phyloP scores from a whole-genome alignment of 306 rosid genomes.

The Biancaea sappan region DNA sequence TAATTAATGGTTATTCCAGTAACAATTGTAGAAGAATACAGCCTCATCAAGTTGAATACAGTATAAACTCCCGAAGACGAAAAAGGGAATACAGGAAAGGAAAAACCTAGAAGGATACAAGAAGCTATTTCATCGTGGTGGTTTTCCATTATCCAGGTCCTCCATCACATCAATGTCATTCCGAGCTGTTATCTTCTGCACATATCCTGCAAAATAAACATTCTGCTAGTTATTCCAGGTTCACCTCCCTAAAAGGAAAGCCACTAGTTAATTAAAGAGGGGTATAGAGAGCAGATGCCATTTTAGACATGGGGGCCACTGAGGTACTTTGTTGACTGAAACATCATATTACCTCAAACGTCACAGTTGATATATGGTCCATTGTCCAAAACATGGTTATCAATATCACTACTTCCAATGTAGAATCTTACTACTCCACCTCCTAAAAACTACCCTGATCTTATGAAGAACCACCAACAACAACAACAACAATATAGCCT shows the following conservation, averaged over 20 bases:
- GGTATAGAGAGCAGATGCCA: background rate
- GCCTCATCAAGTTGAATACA: slow-evolving; percentile 46
- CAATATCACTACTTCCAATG: no score
- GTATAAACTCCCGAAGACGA: slow-evolving; percentile 28
- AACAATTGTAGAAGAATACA: slow-evolving; percentile 33
- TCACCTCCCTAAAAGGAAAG: slow-evolving; percentile 29
- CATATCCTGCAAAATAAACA: slow-evolving; percentile 74
- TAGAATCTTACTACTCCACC: no score
- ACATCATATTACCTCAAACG: background rate
- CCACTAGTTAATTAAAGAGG: background rate
- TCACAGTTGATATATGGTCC: slow-evolving; percentile 12
- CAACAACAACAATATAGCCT: no score
- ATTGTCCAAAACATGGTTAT: no score
- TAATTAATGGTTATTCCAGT: background rate
- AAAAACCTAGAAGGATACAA: background rate
- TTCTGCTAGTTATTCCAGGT: slow-evolving; percentile 23
- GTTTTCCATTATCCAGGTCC: slow-evolving; percentile 79
- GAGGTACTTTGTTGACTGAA: slow-evolving; percentile 12
- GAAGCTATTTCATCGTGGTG: slow-evolving; percentile 46
- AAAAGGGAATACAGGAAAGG: slow-evolving; percentile 22
- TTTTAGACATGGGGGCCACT: slow-evolving; percentile 17
- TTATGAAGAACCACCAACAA: no score
- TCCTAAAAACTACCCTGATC: no score
- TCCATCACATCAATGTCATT: slow-evolving; percentile 85
- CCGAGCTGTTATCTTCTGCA: slow-evolving; percentile 94